Evolutionary conservation across 306 rosid genomes (phyloP).

Genomic region (Vigna unguiculata): DNA sequence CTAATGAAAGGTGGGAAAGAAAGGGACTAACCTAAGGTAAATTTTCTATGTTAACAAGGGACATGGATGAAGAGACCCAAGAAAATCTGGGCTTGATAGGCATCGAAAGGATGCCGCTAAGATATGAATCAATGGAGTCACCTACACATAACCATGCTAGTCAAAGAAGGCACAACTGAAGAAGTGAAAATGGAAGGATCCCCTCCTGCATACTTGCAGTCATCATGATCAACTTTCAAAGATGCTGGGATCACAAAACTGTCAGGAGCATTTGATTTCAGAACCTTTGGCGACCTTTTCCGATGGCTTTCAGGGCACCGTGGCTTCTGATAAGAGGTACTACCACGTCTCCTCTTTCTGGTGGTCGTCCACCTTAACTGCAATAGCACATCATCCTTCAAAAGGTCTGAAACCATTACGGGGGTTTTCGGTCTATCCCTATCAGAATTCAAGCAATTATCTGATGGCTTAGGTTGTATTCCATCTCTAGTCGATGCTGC

Average conservation of each 20-base stretch:
- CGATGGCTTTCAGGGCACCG: neutral
- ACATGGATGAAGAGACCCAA: neutral
- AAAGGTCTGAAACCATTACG: conserved; percentile 56
- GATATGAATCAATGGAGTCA: conserved; percentile 45
- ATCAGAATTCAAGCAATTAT: conserved; percentile 36
- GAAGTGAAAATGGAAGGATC: conserved; percentile 72
- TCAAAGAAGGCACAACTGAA: conserved; percentile 73
- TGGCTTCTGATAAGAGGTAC: conserved; percentile 45
- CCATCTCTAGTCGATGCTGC: conserved; percentile 41
- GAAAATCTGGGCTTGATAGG: conserved; percentile 11
- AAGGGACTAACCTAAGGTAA: conserved; percentile 37
- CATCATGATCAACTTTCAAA: conserved; percentile 70
- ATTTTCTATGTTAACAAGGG: conserved; percentile 15
- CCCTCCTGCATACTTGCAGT: conserved; percentile 71
- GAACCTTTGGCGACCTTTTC: conserved; percentile 37
- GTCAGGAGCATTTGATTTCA: conserved; percentile 52
- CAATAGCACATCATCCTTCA: conserved; percentile 61
- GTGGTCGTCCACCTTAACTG: conserved; percentile 76
- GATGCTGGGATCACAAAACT: conserved; percentile 58
- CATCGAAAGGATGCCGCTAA: conserved; percentile 61
- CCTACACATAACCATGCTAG: conserved; percentile 89
- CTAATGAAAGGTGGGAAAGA: neutral
- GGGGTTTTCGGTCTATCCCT: conserved; percentile 39
- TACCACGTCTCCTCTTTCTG: conserved; percentile 60
- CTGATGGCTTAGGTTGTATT: conserved; percentile 40